Percentiles rank a stretch among this genome's conserved stretches.
These are phyloP conservation scores for Isabelozyma pseudorhagii DNA, from an alignment of 805 yeast genomes.

Conservation along the genomic window DNA sequence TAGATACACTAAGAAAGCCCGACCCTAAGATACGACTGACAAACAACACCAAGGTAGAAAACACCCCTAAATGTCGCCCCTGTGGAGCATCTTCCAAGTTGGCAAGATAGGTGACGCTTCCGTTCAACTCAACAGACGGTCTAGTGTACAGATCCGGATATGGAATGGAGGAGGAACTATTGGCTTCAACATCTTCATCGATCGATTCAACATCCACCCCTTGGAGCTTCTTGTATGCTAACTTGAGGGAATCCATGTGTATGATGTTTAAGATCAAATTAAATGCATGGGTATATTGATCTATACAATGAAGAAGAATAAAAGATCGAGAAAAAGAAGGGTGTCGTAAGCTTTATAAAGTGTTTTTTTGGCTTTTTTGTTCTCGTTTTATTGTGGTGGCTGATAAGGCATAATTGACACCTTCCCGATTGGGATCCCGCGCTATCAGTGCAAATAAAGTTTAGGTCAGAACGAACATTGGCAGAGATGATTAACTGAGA, in stretches of 20 bases:
- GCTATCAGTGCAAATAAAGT: background rate
- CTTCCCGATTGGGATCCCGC: background rate
- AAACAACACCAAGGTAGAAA: constrained; percentile 60
- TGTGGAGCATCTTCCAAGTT: constrained; percentile 58
- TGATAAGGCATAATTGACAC: background rate
- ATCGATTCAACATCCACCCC: background rate
- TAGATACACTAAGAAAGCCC: constrained; percentile 73
- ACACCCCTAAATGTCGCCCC: constrained; percentile 71
- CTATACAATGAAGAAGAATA: background rate
- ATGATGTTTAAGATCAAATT: background rate
- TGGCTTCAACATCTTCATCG: background rate
- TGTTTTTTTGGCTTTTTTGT: too few relatives aligned
- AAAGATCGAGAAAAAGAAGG: background rate
- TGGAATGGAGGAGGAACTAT: background rate
- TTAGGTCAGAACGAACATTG: too few relatives aligned
- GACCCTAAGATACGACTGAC: constrained; percentile 73
- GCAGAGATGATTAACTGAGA: too few relatives aligned
- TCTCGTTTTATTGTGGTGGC: background rate
- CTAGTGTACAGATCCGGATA: constrained; percentile 1
- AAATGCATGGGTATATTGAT: background rate
- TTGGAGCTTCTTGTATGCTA: background rate
- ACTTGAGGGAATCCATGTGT: background rate
- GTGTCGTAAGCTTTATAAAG: background rate
- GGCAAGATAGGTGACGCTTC: constrained; percentile 19
- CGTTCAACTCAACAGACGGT: constrained; percentile 6